A percentile compares a stretch with the other conserved stretches of the same genome.
phyloP scores from a whole-genome alignment of 306 rosid genomes.

The Argentina anserina region DNA sequence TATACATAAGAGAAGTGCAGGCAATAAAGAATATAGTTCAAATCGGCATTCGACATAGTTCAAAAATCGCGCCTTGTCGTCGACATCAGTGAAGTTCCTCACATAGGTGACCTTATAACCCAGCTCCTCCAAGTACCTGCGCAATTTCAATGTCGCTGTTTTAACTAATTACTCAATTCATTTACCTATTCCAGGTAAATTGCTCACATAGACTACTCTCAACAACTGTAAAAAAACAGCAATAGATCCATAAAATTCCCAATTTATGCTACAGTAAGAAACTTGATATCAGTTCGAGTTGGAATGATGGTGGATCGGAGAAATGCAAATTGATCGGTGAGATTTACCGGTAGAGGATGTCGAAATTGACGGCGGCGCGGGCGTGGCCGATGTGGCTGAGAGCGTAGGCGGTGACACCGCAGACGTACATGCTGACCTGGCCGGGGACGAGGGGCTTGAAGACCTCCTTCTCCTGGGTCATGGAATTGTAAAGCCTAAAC shows the following conservation, averaged over 20 bases:
- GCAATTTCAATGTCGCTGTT: conserved; percentile 16
- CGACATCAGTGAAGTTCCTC: conserved; percentile 95
- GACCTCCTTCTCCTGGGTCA: conserved; percentile 78
- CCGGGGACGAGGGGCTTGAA: conserved; percentile 57
- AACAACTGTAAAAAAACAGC: neutral
- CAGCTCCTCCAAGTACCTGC: conserved; percentile 68
- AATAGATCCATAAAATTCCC: neutral
- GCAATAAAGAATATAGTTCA: neutral
- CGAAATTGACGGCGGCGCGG: conserved; percentile 86
- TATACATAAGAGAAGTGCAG: neutral
- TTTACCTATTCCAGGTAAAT: neutral
- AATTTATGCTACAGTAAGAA: neutral
- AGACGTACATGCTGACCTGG: conserved; percentile 80
- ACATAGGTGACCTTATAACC: conserved; percentile 89
- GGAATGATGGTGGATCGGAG: neutral
- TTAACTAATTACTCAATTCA: conserved; percentile 8
- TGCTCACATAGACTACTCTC: neutral
- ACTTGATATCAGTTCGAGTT: neutral
- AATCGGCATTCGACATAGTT: neutral
- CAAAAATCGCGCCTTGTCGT: conserved; percentile 73
- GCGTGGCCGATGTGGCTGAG: conserved; percentile 95
- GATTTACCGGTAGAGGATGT: conserved; percentile 65
- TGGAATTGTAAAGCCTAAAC: conserved; percentile 70
- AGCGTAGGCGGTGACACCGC: conserved; percentile 89
- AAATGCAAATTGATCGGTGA: neutral